These are phyloP conservation scores for Datura wrightii DNA, from an alignment of 257 asterid genomes.

Conservation along the genomic window DNA sequence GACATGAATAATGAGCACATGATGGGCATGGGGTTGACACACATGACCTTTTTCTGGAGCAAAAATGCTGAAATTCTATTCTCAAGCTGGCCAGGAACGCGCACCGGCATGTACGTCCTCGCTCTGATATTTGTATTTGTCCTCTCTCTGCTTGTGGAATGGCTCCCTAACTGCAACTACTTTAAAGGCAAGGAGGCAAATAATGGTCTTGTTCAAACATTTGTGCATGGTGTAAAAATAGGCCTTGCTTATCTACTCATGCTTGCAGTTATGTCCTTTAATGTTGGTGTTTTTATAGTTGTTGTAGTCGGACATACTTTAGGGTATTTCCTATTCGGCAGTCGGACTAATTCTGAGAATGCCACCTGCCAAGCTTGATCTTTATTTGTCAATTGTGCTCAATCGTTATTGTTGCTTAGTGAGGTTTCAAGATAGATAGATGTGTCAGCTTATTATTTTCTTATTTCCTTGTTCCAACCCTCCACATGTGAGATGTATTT, in stretches of 20 bases:
- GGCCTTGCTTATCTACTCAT: slow-evolving; percentile 19
- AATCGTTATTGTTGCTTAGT: neutral
- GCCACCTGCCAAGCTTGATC: neutral
- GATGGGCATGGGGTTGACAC: slow-evolving; percentile 25
- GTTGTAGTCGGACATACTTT: slow-evolving; percentile 4
- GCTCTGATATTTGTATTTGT: slow-evolving; percentile 16
- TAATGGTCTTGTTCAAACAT: neutral
- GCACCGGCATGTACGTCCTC: slow-evolving; percentile 17
- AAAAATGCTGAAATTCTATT: slow-evolving; percentile 21
- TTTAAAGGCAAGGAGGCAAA: neutral
- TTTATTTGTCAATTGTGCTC: neutral
- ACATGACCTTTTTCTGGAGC: slow-evolving; percentile 26
- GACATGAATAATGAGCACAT: neutral
- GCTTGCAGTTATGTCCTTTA: slow-evolving; percentile 29
- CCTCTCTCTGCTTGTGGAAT: slow-evolving; percentile 26
- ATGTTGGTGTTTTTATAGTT: slow-evolving; percentile 25
- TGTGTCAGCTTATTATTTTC: no score
- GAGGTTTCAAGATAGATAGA: no score
- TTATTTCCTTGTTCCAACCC: no score
- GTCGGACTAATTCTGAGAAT: neutral
- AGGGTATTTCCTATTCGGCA: slow-evolving; percentile 3
- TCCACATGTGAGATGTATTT: no score
- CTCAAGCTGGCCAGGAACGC: slow-evolving; percentile 25
- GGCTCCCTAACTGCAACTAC: slow-evolving; percentile 17
- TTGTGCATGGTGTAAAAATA: slow-evolving; percentile 10